Percentiles rank a stretch among this genome's conserved stretches.
These are phyloP conservation scores for Apophysomyces trapeziformis DNA, from an alignment of 371 early-diverging fungal genomes.

Conservation along the genomic window DNA sequence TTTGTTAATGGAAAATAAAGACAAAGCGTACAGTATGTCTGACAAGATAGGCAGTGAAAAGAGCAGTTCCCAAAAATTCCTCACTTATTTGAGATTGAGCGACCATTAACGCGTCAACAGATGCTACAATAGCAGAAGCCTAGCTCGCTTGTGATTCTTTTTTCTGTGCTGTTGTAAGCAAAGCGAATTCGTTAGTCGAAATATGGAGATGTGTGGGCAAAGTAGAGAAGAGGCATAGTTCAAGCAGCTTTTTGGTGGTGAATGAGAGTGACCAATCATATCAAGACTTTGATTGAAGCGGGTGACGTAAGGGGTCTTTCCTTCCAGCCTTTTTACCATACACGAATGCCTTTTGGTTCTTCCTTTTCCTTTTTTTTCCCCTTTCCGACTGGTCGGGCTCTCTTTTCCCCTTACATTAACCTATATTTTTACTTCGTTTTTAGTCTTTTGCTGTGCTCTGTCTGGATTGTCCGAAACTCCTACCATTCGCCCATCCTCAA, in stretches of 20 bases:
- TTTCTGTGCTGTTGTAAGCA: no score
- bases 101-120: no score
- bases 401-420: conserved; percentile 1
- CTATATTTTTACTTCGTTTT: neutral
- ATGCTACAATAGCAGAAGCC: no score
- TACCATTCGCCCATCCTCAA: neutral
- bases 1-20: no score
- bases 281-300: neutral
- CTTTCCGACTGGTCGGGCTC: conserved; percentile 5
- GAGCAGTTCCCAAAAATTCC: no score
- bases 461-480: neutral
- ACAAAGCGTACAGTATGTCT: no score
- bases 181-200: neutral
- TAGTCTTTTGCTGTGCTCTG: neutral
- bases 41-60: no score
- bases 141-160: no score
- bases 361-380: conserved; percentile 2
- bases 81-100: no score
- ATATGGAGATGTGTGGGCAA: neutral
- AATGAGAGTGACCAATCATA: neutral
- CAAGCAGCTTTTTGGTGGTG: no score
- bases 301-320: neutral
- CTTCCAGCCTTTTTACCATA: neutral
- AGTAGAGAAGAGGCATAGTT: neutral
- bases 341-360: neutral